Evolutionary conservation across 495 filamentous ascomycete genomes (phyloP), one percentile per base, ranked within the genome.

Genomic region (Aspergillus wentii): DNA sequence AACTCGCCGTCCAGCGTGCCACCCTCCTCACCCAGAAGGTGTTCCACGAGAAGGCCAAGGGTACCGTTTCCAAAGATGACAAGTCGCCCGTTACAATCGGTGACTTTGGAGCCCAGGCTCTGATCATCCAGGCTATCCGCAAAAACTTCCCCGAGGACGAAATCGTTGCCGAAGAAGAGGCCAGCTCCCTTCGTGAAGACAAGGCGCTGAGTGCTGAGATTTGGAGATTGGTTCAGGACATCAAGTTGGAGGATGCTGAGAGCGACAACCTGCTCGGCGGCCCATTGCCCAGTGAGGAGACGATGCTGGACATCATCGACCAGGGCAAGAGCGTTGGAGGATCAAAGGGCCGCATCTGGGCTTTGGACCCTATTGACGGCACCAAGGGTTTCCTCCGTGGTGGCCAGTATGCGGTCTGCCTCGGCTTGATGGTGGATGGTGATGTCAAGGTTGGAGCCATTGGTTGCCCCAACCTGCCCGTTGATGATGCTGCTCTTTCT

Each of bases 361-460:
- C 92, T 14, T 72, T 99, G 32, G 92, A 99, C 64, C 92, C 92
- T 25, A 94, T 99, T 41, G 92, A 99, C 61, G 92, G 92, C 30
- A 99, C 92, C 38, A 92, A 94, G 62, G 92, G 92, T 17, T 99
- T 99, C 66, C 71, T 99, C 35, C 75, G 92, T 33, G 94, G 94
- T n/a, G 92, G 88, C 13, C 92, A 99, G 65, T 99, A 99, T 56
- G 92, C 92, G 16, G 87, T 99, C 19, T 95, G 89, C 59, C 75
- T 99, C 1, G 92, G 76, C 21, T 64, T 99, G 51, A 84, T 99
- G 51, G 86, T 88, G 19, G 88, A 96, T 46, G 92, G 91, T n/a
- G 81, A 94, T 33, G 88, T 95, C 43, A 90, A 91, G 56, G 87
- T 94, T 35, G 92, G 91, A 35, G 94, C 91, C 33, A 74, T 99